Evolutionary conservation across 75 land plant genomes (phyloP).

Genomic region (Pinus tabuliformis): DNA sequence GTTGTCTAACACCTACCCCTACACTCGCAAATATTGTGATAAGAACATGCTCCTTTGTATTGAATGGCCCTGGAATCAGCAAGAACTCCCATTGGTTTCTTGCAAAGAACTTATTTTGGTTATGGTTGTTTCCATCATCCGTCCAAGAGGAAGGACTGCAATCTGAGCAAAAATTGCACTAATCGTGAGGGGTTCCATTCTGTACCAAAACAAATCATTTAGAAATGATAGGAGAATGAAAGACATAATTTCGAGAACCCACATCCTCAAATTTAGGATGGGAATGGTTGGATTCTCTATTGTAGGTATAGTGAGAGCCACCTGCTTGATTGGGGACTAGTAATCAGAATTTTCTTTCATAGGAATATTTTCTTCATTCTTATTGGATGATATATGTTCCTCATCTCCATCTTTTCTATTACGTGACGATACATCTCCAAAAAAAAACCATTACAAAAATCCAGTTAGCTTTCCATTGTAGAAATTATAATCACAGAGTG

Average conservation of each 20-base stretch:
- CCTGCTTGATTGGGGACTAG: conserved; percentile 42
- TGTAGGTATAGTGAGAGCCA: conserved; percentile 53
- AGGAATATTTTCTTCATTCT: no score
- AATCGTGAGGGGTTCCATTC: conserved; percentile 58
- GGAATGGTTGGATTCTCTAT: conserved; percentile 61
- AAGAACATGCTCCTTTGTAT: conserved; percentile 45
- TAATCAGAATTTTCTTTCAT: background rate
- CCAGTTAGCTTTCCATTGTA: no score
- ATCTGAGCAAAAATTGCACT: conserved; percentile 57
- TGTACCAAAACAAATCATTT: conserved; percentile 67
- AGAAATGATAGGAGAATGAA: conserved; percentile 56
- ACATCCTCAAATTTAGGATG: conserved; percentile 63
- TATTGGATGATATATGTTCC: no score
- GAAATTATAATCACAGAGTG: no score
- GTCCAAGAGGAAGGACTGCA: conserved; percentile 47
- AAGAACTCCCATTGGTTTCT: conserved; percentile 14
- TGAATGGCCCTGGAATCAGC: conserved; percentile 44
- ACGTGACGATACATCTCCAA: no score
- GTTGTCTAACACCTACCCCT: no score
- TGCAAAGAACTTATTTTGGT: conserved; percentile 10
- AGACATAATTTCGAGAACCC: conserved; percentile 51
- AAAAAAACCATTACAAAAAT: no score
- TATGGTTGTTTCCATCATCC: no score
- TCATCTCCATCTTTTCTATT: no score
- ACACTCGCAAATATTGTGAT: conserved; percentile 45